Conservation (phyloP, 257 asterid genomes). For the Coffea eugenioides region DNA sequence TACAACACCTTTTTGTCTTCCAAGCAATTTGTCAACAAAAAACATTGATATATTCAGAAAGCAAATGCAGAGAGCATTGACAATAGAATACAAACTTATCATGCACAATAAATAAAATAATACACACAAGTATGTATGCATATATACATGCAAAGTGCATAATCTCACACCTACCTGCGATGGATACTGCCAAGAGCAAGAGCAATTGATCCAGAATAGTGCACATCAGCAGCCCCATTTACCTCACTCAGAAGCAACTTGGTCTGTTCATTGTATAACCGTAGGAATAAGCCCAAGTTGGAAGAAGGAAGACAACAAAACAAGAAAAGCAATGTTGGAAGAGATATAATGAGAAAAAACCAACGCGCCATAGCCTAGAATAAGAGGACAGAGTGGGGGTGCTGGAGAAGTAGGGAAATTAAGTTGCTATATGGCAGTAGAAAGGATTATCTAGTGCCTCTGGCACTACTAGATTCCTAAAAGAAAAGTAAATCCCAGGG, state of each 20-base stretch:
- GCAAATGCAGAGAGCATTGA: not conserved
- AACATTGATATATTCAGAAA: not conserved
- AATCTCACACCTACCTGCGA: conserved; percentile 68
- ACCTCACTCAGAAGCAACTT: conserved; percentile 78
- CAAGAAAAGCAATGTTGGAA: not conserved
- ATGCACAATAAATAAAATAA: not conserved
- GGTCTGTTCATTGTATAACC: conserved; percentile 54
- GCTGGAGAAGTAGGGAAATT: not conserved
- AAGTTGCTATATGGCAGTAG: not conserved
- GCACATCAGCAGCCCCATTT: conserved; percentile 51
- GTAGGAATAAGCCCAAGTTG: conserved; percentile 20
- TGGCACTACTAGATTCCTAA: not conserved
- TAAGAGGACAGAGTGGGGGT: not conserved
- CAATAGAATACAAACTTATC: not conserved
- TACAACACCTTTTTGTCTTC: not conserved
- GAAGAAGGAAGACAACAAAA: conserved; percentile 18
- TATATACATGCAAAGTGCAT: conserved; percentile 8
- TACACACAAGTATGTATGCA: not conserved
- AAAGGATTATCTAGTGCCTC: not conserved
- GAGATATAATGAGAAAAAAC: not conserved
- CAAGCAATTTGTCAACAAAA: not conserved
- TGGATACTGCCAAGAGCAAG: conserved; percentile 93
- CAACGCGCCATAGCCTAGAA: not conserved
- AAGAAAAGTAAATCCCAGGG: not conserved
- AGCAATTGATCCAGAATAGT: conserved; percentile 89